Conservation (phyloP, 768 basidiomycete genomes). For the Calvatia gigantea region DNA sequence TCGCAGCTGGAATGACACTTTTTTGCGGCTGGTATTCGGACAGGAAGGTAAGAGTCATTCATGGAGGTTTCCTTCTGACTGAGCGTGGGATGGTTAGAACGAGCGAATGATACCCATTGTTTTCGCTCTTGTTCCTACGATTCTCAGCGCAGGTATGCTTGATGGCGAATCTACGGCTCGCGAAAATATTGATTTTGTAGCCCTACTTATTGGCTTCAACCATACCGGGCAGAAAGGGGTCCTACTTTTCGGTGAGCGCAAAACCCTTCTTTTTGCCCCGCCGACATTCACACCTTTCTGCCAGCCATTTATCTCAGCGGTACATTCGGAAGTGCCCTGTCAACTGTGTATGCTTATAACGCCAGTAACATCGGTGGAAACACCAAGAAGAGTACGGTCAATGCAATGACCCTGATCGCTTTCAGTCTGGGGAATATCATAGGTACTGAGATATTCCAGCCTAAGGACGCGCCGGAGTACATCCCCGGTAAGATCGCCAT, state of each 20-base stretch:
- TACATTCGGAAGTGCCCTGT: slow-evolving; percentile 59
- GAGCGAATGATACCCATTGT: slow-evolving; percentile 63
- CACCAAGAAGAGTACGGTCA: slow-evolving; percentile 68
- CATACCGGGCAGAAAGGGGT: slow-evolving; percentile 44
- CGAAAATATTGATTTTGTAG: slow-evolving; percentile 19
- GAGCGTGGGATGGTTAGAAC: slow-evolving; percentile 25
- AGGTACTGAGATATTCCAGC: slow-evolving; percentile 61
- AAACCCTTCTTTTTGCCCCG: not conserved
- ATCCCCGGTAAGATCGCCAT: slow-evolving; percentile 67
- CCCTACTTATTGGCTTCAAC: slow-evolving; percentile 53
- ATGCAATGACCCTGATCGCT: slow-evolving; percentile 52
- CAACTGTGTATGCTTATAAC: slow-evolving; percentile 61
- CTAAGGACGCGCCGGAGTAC: slow-evolving; percentile 58
- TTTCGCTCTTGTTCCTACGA: slow-evolving; percentile 54
- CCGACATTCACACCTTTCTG: not conserved
- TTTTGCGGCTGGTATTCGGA: slow-evolving; percentile 66
- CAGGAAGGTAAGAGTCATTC: slow-evolving; percentile 39
- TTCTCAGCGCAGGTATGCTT: slow-evolving; percentile 47
- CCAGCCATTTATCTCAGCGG: slow-evolving; percentile 46
- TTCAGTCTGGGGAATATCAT: slow-evolving; percentile 60
- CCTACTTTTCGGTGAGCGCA: slow-evolving; percentile 47
- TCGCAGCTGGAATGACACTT: slow-evolving; percentile 45
- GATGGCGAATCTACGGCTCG: not conserved
- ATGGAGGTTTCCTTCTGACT: not conserved
- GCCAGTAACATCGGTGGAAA: slow-evolving; percentile 62